Evolutionary conservation across 2,329 filamentous ascomycete genomes (phyloP).

Genomic region (Fusarium virguliforme): DNA sequence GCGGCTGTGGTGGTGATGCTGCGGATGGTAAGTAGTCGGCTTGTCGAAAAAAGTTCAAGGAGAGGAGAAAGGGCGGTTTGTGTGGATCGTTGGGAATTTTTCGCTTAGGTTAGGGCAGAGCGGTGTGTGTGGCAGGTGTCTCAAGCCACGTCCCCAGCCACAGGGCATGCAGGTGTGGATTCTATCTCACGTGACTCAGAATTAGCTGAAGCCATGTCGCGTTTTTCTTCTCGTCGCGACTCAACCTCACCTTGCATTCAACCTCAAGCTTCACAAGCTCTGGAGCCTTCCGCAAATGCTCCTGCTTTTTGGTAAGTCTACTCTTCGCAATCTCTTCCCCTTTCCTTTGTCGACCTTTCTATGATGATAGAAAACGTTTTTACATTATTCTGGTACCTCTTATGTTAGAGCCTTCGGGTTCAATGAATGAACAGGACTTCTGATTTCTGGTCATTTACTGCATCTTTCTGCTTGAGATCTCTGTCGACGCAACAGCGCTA

Average conservation of each 20-base stretch:
- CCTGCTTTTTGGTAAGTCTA: slow-evolving; percentile 55
- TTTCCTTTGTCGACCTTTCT: slow-evolving; percentile 49
- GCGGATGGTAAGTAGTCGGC: slow-evolving; percentile 49
- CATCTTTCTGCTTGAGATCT: slow-evolving; percentile 24
- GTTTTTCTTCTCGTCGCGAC: slow-evolving; percentile 40
- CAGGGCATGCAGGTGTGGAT: slow-evolving; percentile 1
- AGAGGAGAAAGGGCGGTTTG: slow-evolving; percentile 48
- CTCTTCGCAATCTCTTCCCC: not conserved
- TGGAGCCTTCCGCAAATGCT: slow-evolving; percentile 9
- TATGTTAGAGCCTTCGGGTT: slow-evolving; percentile 82
- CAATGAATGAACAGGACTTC: slow-evolving; percentile 92
- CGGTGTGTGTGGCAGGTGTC: slow-evolving; percentile 19
- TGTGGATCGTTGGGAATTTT: slow-evolving; percentile 61
- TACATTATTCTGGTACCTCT: slow-evolving; percentile 94
- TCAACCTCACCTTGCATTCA: slow-evolving; percentile 29
- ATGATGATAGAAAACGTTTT: slow-evolving; percentile 82
- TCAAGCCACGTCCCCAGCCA: slow-evolving; percentile 17
- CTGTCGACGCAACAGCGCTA: slow-evolving; percentile 37
- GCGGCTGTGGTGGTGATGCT: slow-evolving; percentile 58
- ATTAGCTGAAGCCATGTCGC: slow-evolving; percentile 28
- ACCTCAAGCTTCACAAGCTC: slow-evolving; percentile 12
- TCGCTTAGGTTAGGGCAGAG: slow-evolving; percentile 65
- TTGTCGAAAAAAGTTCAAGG: slow-evolving; percentile 46
- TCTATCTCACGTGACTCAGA: slow-evolving; percentile 37
- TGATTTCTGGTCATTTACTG: slow-evolving; percentile 65